Percentiles rank a stretch among this genome's conserved stretches.
phyloP scores from a whole-genome alignment of 352 stramenopile species.

The Phytophthora syringae region DNA sequence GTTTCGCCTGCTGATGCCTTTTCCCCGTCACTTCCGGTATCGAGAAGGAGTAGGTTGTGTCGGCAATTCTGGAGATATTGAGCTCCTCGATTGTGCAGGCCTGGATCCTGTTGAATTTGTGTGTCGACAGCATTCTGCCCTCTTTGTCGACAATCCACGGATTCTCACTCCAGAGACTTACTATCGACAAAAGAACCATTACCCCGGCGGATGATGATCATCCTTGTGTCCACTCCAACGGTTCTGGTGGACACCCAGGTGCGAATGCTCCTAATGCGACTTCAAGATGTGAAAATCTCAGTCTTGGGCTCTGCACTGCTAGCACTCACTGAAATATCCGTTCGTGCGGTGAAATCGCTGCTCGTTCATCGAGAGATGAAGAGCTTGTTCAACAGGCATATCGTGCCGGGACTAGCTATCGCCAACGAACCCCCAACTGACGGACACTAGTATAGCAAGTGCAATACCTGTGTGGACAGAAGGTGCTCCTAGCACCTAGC shows the following conservation, averaged over 20 bases:
- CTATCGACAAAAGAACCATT: background rate
- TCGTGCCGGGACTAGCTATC: background rate
- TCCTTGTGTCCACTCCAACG: conserved; percentile 30
- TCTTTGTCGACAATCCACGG: background rate
- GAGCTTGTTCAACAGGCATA: background rate
- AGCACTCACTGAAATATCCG: conserved; percentile 25
- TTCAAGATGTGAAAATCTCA: conserved; percentile 17
- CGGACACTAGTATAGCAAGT: too few species aligned
- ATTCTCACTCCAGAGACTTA: background rate
- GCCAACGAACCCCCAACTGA: background rate
- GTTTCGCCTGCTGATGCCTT: background rate
- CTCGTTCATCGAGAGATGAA: conserved; percentile 5
- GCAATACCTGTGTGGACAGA: too few species aligned
- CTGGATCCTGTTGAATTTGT: background rate
- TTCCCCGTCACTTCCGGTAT: background rate
- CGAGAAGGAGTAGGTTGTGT: background rate
- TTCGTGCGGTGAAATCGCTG: conserved; percentile 26
- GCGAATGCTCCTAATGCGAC: conserved; percentile 36
- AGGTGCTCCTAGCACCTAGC: too few species aligned
- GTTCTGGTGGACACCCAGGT: conserved; percentile 46
- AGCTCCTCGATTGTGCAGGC: background rate
- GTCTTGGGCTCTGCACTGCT: conserved; percentile 27
- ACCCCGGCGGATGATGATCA: conserved; percentile 4
- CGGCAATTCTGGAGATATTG: background rate
- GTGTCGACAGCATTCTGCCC: background rate